Evolutionary conservation across 176 grass and related monocot genomes (phyloP).

Genomic region (Aegilops tauschii): DNA sequence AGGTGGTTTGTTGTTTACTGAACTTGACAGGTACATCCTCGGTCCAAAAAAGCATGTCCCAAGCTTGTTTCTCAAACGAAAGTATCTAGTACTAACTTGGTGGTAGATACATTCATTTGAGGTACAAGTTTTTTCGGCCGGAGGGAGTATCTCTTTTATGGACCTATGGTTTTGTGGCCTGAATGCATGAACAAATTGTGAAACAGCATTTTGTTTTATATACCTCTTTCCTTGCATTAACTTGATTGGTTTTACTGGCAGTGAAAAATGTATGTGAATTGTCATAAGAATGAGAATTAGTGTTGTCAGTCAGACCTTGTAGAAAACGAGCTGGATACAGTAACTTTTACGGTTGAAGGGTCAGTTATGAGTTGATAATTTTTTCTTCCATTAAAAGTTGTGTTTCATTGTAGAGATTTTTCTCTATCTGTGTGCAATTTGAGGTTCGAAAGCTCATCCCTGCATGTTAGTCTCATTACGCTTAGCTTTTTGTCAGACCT

Average conservation of each 20-base stretch:
- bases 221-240: not conserved
- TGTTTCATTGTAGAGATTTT: not conserved
- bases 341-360: not conserved
- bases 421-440: not conserved
- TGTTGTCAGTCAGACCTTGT: not conserved
- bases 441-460: not conserved
- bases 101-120: too few species aligned
- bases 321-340: not conserved
- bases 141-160: too few species aligned
- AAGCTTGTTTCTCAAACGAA: too few species aligned
- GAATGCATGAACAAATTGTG: not conserved
- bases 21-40: too few species aligned
- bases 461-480: not conserved
- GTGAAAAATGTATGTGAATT: not conserved
- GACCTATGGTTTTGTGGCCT: too few species aligned
- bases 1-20: too few species aligned
- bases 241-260: not conserved
- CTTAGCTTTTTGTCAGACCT: conserved; percentile 44
- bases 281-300: not conserved
- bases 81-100: too few species aligned
- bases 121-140: too few species aligned
- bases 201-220: not conserved
- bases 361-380: not conserved
- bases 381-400: not conserved
- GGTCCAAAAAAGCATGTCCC: too few species aligned